Base-by-base conservation (phyloP, 2,329 filamentous ascomycete genomes). In the Ophiostoma novo-ulmi region DNA sequence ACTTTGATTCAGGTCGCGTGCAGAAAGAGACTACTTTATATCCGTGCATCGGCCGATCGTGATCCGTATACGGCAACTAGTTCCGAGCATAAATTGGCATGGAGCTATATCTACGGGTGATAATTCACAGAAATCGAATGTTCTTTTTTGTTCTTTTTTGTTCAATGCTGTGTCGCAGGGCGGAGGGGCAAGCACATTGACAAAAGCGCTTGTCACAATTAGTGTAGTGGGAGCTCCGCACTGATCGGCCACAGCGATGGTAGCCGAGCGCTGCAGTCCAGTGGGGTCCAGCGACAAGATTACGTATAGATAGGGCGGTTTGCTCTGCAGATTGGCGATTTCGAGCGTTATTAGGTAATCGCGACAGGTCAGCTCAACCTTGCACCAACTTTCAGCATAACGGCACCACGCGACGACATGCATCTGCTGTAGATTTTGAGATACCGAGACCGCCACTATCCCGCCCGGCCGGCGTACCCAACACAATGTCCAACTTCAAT, bases 401-500 rank as follows among this genome's bases (percentile, higher is more conserved):
- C n/a, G 11, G 8, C 52, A 26, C 10, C 39, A 14, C 52, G 52
- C 52, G 22, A 48, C 44, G 14, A 26, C 52, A 58, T 58, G 52
- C 52, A 58, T 10, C 52, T n/a, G 10, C 22, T 22, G 26, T 58
- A 31, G 52, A 26, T 20, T 44, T 44, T 7, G 1, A 48, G 31
- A 31, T 31, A 31, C 31, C 31, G 31, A 31, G 31, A 31, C 31
- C 39, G 14, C 39, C 11, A 44, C 39, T n/a, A 26, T 10, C 22
- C 20, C 1, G 20, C 52, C 11, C 10, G 39, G 39, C 39, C 14
- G 39, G 39, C 2, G 39, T 44, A 17, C 39, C 22, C 31, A 17
- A 64, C 52, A 78, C 72, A 17, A 87, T 85, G 83, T 82, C 83
- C 83, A 84, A 74, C 82, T 71, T 70, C 58, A 69, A 69, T 31